A percentile compares a stretch with the other conserved stretches of the same genome.
Conservation (phyloP, 164 flowering plant species). For the Houttuynia cordata region DNA sequence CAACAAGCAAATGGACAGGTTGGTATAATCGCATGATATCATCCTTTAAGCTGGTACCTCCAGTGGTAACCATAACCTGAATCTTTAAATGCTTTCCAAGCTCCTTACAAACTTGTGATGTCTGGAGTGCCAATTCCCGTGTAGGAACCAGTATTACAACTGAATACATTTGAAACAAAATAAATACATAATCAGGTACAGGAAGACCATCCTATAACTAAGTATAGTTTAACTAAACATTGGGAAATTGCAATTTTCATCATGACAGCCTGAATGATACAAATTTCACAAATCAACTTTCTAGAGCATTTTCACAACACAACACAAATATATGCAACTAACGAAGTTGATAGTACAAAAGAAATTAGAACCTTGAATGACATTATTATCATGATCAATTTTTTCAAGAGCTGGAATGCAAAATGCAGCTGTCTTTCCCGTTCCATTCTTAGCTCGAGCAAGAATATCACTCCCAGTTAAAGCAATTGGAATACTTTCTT, state of each 20-base stretch:
- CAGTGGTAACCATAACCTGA: conserved; percentile 95
- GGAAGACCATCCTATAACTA: not conserved
- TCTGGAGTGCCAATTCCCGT: conserved; percentile 94
- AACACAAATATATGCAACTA: not conserved
- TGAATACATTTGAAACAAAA: conserved; percentile 11
- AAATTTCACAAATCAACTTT: too few relatives aligned
- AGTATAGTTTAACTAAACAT: too few relatives aligned
- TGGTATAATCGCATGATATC: conserved; percentile 98
- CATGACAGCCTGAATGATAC: too few relatives aligned
- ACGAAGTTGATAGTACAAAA: too few relatives aligned
- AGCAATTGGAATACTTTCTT: conserved; percentile 99
- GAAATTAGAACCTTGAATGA: conserved; percentile 67
- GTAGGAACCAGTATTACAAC: conserved; percentile 94
- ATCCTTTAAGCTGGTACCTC: conserved; percentile 95
- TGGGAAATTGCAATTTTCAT: too few relatives aligned
- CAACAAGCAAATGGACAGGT: conserved; percentile 96
- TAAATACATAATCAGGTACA: not conserved
- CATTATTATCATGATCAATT: conserved; percentile 89
- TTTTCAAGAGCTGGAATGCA: conserved; percentile 97
- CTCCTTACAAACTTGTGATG: conserved; percentile 98
- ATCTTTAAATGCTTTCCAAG: conserved; percentile 91
- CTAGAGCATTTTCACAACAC: too few relatives aligned
- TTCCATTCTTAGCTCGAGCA: conserved; percentile 98
- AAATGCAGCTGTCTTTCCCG: conserved; percentile 98
- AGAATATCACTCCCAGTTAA: conserved; percentile 97